phyloP scores from a whole-genome alignment of 2,329 filamentous ascomycete genomes.

The Nemania abortiva region DNA sequence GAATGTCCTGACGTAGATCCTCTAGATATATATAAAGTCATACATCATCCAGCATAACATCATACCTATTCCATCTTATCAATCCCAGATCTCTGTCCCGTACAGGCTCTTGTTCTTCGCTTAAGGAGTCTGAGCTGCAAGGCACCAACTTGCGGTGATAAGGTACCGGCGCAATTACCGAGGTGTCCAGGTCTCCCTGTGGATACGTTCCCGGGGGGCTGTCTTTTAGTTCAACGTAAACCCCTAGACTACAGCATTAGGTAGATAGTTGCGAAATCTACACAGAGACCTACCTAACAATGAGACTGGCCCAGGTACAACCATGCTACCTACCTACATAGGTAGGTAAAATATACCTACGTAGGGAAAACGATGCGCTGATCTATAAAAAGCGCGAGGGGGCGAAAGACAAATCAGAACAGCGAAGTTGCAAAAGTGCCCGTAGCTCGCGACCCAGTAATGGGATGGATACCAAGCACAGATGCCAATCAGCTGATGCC shows the following conservation, averaged over 20 bases:
- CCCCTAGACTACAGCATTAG: too few species aligned
- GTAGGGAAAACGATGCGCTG: conserved; percentile 1
- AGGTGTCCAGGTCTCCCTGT: conserved; percentile 1
- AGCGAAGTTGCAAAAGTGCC: conserved; percentile 11
- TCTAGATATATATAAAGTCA: conserved; percentile 1
- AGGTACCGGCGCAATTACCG: conserved; percentile 3
- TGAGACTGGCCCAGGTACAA: not conserved
- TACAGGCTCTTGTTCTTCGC: conserved; percentile 6
- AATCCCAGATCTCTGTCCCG: conserved; percentile 9
- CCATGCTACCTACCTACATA: conserved; percentile 10
- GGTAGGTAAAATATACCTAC: conserved; percentile 7
- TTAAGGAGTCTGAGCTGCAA: conserved; percentile 21
- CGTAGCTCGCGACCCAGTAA: conserved; percentile 15
- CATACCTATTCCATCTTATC: not conserved
- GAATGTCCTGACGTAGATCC: conserved; percentile 4
- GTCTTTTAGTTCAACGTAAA: not conserved
- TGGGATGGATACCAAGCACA: conserved; percentile 16
- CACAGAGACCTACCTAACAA: not conserved
- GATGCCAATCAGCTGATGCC: conserved; percentile 31
- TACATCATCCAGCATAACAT: not conserved
- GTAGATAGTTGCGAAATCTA: not conserved
- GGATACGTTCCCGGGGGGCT: conserved; percentile 3
- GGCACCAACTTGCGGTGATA: conserved; percentile 16
- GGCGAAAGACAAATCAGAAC: not conserved
- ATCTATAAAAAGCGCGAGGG: conserved; percentile 15